A percentile compares a stretch with the other conserved stretches of the same genome.
These are phyloP conservation scores for Botrytis squamosa DNA, from an alignment of 2,329 filamentous ascomycete genomes.

Conservation along the genomic window DNA sequence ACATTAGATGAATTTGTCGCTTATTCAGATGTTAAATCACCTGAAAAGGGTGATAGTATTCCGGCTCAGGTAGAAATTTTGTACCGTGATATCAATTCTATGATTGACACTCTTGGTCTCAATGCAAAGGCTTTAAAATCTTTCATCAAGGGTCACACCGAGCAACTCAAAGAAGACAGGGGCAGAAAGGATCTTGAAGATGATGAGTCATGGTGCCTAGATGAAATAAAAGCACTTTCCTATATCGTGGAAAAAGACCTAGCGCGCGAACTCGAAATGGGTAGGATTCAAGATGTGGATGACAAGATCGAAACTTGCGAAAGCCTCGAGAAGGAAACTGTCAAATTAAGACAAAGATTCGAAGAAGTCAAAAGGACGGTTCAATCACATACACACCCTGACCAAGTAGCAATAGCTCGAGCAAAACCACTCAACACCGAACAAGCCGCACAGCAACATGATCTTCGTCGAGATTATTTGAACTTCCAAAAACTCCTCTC, in stretches of 20 bases:
- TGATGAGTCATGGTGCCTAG: slow-evolving; percentile 69
- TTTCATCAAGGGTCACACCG: slow-evolving; percentile 66
- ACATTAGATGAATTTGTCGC: slow-evolving; percentile 67
- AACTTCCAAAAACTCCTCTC: slow-evolving; percentile 71
- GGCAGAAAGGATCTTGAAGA: slow-evolving; percentile 67
- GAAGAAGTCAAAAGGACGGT: slow-evolving; percentile 78
- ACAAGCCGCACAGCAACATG: slow-evolving; percentile 78
- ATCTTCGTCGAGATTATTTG: slow-evolving; percentile 74
- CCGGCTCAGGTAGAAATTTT: slow-evolving; percentile 64
- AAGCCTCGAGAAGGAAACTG: slow-evolving; percentile 67
- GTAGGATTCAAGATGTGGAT: slow-evolving; percentile 66
- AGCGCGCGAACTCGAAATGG: slow-evolving; percentile 61
- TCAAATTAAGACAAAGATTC: slow-evolving; percentile 70
- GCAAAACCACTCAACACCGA: slow-evolving; percentile 79
- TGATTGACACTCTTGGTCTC: slow-evolving; percentile 89
- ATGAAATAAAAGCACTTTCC: slow-evolving; percentile 70
- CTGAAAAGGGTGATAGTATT: slow-evolving; percentile 49
- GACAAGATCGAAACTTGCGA: slow-evolving; percentile 67
- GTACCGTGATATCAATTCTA: slow-evolving; percentile 83
- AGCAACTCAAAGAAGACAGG: slow-evolving; percentile 54
- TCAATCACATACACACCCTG: slow-evolving; percentile 65
- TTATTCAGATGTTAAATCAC: slow-evolving; percentile 54
- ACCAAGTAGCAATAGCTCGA: slow-evolving; percentile 61
- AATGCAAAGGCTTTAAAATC: slow-evolving; percentile 64
- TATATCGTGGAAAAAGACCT: slow-evolving; percentile 64